Percentiles rank a stretch among this genome's conserved stretches.
Evolutionary conservation across 176 grass and related monocot species (phyloP).

Genomic region (Oryza coarctata): DNA sequence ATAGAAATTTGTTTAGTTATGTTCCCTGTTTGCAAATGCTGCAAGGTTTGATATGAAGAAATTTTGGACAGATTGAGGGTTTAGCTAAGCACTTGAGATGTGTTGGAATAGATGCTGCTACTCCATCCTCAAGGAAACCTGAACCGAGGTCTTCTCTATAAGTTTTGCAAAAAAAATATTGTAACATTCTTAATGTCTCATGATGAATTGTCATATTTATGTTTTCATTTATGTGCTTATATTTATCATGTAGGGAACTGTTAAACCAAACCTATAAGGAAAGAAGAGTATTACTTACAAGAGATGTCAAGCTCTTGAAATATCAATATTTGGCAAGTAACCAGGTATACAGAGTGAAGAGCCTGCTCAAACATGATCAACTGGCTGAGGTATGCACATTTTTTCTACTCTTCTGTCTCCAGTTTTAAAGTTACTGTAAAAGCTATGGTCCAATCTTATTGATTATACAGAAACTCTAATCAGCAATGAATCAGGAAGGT

Average conservation of each 20-base stretch:
- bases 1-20: neutral
- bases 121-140: slow-evolving; percentile 73
- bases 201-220: neutral
- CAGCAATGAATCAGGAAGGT: neutral
- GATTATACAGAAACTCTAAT: neutral
- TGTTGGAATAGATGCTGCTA: slow-evolving; percentile 94
- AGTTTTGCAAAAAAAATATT: neutral
- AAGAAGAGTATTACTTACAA: slow-evolving; percentile 78
- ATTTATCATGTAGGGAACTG: slow-evolving; percentile 63
- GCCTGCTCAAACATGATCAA: slow-evolving; percentile 88
- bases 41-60: slow-evolving; percentile 3
- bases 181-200: slow-evolving; percentile 16
- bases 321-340: slow-evolving; percentile 82
- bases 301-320: slow-evolving; percentile 80
- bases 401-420: slow-evolving; percentile 19
- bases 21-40: slow-evolving; percentile 16
- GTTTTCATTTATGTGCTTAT: neutral
- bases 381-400: slow-evolving; percentile 71
- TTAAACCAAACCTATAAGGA: slow-evolving; percentile 90
- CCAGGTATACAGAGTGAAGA: slow-evolving; percentile 96
- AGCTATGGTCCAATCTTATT: neutral
- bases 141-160: slow-evolving; percentile 66
- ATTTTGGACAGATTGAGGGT: slow-evolving; percentile 78
- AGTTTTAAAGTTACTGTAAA: neutral
- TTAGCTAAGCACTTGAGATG: slow-evolving; percentile 91